phyloP scores from a whole-genome alignment of 805 yeast genomes.

The Zygotorulaspora sp. region DNA sequence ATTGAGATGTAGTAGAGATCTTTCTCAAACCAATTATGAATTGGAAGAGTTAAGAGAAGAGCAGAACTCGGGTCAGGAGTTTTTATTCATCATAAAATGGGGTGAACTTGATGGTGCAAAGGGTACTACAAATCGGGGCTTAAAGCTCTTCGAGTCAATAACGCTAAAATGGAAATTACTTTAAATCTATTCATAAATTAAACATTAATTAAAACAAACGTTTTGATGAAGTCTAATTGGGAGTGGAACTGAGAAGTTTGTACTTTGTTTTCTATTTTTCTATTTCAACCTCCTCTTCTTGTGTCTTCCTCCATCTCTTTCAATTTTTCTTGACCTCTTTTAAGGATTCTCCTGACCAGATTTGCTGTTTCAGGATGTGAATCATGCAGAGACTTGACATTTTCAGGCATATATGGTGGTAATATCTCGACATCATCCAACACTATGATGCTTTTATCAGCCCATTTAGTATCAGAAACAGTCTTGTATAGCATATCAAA shows the following conservation, averaged over 20 bases:
- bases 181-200: conserved; percentile 2
- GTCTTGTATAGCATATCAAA: conserved; percentile 44
- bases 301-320: conserved; percentile 18
- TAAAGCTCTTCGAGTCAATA: conserved; percentile 47
- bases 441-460: conserved; percentile 41
- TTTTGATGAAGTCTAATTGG: too few species aligned
- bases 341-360: conserved; percentile 46
- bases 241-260: too few species aligned
- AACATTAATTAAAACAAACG: background rate
- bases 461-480: conserved; percentile 43
- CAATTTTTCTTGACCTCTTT: conserved; percentile 45
- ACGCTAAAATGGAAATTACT: conserved; percentile 33
- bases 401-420: conserved; percentile 41
- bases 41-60: conserved; percentile 17
- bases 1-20: conserved; percentile 18
- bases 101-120: conserved; percentile 60
- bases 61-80: conserved; percentile 16
- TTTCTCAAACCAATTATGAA: conserved; percentile 9
- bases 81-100: conserved; percentile 36
- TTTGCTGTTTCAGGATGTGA: conserved; percentile 34
- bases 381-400: conserved; percentile 20
- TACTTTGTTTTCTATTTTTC: too few species aligned
- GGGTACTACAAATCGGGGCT: conserved; percentile 56
- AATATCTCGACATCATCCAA: conserved; percentile 44
- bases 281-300: conserved; percentile 51